These are phyloP conservation scores for Saprolegnia parasitica DNA, from an alignment of 352 stramenopile species.

Conservation along the genomic window DNA sequence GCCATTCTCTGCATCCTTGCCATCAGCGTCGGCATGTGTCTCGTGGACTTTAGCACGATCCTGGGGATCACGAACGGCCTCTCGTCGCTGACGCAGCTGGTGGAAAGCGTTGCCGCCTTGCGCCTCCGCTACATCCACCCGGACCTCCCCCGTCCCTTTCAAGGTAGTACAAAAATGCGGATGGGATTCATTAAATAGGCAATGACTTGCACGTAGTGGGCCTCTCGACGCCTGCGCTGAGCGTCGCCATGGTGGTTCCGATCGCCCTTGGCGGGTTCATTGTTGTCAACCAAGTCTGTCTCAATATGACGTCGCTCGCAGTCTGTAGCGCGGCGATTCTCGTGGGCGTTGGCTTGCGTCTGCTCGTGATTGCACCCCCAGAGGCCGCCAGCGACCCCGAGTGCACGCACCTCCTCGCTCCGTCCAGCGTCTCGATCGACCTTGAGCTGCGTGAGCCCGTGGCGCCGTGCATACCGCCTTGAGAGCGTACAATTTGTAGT, in stretches of 20 bases:
- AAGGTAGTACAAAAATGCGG: slow-evolving; percentile 29
- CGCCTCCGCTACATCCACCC: slow-evolving; percentile 76
- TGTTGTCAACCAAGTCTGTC: slow-evolving; percentile 21
- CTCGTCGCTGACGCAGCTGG: slow-evolving; percentile 84
- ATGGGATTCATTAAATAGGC: neutral
- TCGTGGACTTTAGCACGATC: slow-evolving; percentile 86
- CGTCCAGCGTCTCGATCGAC: no score
- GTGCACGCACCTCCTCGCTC: neutral
- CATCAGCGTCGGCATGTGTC: slow-evolving; percentile 83
- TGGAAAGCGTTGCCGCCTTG: slow-evolving; percentile 90
- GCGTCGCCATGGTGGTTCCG: slow-evolving; percentile 43
- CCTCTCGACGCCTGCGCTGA: slow-evolving; percentile 49
- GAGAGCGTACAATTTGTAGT: no score
- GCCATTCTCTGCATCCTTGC: slow-evolving; percentile 81
- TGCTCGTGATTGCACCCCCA: neutral
- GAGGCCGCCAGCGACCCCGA: neutral
- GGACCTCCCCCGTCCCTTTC: slow-evolving; percentile 73
- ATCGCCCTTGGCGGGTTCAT: slow-evolving; percentile 7
- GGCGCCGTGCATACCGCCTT: no score
- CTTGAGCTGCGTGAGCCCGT: no score
- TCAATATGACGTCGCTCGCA: slow-evolving; percentile 1
- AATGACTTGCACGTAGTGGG: slow-evolving; percentile 33
- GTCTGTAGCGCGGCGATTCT: slow-evolving; percentile 1
- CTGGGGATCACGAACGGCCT: slow-evolving; percentile 92
- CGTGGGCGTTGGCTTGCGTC: neutral